phyloP scores from a whole-genome alignment of 306 rosid genomes.

The Rubus parviflorus region DNA sequence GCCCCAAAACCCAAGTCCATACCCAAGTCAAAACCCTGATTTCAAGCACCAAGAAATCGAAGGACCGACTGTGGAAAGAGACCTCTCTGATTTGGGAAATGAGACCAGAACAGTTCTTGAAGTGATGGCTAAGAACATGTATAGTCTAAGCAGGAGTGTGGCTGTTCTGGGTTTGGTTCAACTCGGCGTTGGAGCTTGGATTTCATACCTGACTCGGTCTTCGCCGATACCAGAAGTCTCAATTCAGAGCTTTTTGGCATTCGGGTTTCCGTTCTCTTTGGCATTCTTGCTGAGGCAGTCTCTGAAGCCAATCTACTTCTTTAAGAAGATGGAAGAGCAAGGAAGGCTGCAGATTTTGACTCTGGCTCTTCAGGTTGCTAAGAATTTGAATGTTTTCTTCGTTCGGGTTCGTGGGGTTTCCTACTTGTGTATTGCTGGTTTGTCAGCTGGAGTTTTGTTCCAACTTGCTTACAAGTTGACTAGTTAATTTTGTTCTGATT shows the following conservation, averaged over 20 bases:
- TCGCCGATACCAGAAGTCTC: conserved; percentile 49
- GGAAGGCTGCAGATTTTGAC: conserved; percentile 70
- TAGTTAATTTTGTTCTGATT: neutral
- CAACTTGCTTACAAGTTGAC: conserved; percentile 49
- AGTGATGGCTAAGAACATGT: conserved; percentile 55
- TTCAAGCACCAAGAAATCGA: conserved; percentile 96
- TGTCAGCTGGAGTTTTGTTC: conserved; percentile 46
- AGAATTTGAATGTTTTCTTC: conserved; percentile 60
- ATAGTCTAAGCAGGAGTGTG: conserved; percentile 49
- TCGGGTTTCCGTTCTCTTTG: conserved; percentile 67
- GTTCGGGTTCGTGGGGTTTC: conserved; percentile 57
- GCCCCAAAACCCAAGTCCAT: conserved; percentile 35
- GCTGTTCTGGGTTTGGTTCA: conserved; percentile 63
- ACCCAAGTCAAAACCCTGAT: conserved; percentile 57
- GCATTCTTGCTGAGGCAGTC: conserved; percentile 72
- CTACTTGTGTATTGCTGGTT: conserved; percentile 41
- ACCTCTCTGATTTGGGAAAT: conserved; percentile 56
- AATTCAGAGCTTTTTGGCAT: conserved; percentile 63
- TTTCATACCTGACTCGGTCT: conserved; percentile 39
- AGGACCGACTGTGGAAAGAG: conserved; percentile 92
- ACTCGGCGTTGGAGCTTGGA: conserved; percentile 78
- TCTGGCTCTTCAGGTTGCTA: conserved; percentile 58
- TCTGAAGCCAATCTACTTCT: conserved; percentile 60
- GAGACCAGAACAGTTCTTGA: conserved; percentile 67
- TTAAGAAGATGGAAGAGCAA: conserved; percentile 64